Conservation (phyloP, 2,329 filamentous ascomycete genomes). For the Sordariomycetes sp. region DNA sequence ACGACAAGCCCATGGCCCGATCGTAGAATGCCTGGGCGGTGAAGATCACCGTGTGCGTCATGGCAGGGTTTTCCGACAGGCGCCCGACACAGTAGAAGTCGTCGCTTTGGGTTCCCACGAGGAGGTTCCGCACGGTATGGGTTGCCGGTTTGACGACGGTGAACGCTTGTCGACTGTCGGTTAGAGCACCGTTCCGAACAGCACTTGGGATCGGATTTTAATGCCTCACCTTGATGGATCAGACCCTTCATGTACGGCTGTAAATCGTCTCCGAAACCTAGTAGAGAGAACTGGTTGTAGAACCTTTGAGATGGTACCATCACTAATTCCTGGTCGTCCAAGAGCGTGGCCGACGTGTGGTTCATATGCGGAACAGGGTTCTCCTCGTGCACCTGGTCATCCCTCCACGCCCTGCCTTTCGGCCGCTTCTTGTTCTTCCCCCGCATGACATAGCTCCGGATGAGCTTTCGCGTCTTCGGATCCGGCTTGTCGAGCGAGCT, state of each 20-base stretch:
- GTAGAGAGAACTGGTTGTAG: slow-evolving; percentile 8
- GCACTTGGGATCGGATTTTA: not conserved
- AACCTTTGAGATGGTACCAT: slow-evolving; percentile 6
- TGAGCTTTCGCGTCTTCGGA: slow-evolving; percentile 11
- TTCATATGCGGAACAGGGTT: not conserved
- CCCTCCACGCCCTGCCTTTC: not conserved
- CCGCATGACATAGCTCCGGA: slow-evolving; percentile 18
- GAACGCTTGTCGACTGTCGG: slow-evolving; percentile 6
- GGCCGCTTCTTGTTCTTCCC: slow-evolving; percentile 11
- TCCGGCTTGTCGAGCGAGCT: slow-evolving; percentile 12
- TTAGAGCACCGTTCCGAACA: slow-evolving; percentile 1
- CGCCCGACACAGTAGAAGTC: slow-evolving; percentile 12
- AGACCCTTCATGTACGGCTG: slow-evolving; percentile 4
- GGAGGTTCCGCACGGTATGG: slow-evolving; percentile 8
- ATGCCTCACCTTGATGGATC: not conserved
- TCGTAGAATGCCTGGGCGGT: slow-evolving; percentile 14
- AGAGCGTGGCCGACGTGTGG: too few relatives aligned
- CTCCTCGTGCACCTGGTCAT: too few relatives aligned
- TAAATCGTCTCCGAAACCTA: not conserved
- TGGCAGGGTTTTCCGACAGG: slow-evolving; percentile 10
- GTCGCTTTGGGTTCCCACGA: slow-evolving; percentile 1
- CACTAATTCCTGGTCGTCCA: not conserved
- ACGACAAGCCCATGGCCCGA: not conserved
- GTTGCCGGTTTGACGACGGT: slow-evolving; percentile 12
- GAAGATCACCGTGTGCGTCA: slow-evolving; percentile 14